Percentiles rank a stretch among this genome's conserved stretches.
These are phyloP conservation scores for Claviceps purpurea DNA, from an alignment of 2,329 filamentous ascomycete species.

Conservation along the genomic window DNA sequence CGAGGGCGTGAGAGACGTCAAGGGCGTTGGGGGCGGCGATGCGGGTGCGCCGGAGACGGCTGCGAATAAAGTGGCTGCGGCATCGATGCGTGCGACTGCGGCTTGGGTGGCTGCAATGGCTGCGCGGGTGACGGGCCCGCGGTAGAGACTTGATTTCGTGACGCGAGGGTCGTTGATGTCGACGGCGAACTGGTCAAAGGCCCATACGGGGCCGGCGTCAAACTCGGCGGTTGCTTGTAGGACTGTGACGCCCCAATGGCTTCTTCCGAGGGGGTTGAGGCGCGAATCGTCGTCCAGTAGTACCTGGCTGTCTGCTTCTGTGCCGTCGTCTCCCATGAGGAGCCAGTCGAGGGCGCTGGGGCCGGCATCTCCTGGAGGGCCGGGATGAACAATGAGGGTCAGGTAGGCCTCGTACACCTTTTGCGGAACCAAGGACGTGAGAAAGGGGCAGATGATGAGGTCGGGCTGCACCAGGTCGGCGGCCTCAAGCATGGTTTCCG, in stretches of 20 bases:
- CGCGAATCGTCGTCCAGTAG: slow-evolving; percentile 15
- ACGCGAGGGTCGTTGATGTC: slow-evolving; percentile 24
- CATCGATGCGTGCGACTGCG: slow-evolving; percentile 23
- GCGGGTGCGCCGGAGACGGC: background rate
- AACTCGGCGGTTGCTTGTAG: slow-evolving; percentile 26
- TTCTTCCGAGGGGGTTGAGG: slow-evolving; percentile 17
- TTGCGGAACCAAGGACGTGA: slow-evolving; percentile 23
- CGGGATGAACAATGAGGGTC: slow-evolving; percentile 27
- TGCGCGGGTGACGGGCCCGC: slow-evolving; percentile 23
- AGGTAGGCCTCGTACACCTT: slow-evolving; percentile 23
- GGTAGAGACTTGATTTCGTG: slow-evolving; percentile 28
- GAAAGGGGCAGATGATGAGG: slow-evolving; percentile 28
- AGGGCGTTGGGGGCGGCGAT: slow-evolving; percentile 4
- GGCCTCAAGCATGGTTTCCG: slow-evolving; percentile 23
- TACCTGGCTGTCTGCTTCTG: slow-evolving; percentile 15
- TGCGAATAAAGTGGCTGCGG: slow-evolving; percentile 6
- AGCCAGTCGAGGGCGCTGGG: slow-evolving; percentile 29
- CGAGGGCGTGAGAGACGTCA: slow-evolving; percentile 2
- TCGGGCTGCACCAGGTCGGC: slow-evolving; percentile 22
- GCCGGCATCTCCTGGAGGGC: slow-evolving; percentile 27
- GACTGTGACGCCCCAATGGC: slow-evolving; percentile 28
- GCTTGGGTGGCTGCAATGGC: slow-evolving; percentile 23
- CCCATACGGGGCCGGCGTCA: slow-evolving; percentile 30
- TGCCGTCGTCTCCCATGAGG: slow-evolving; percentile 27
- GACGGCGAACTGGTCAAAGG: slow-evolving; percentile 27